These are phyloP conservation scores for Ascobolus immersus DNA, from an alignment of 495 filamentous ascomycete species.

Conservation along the genomic window DNA sequence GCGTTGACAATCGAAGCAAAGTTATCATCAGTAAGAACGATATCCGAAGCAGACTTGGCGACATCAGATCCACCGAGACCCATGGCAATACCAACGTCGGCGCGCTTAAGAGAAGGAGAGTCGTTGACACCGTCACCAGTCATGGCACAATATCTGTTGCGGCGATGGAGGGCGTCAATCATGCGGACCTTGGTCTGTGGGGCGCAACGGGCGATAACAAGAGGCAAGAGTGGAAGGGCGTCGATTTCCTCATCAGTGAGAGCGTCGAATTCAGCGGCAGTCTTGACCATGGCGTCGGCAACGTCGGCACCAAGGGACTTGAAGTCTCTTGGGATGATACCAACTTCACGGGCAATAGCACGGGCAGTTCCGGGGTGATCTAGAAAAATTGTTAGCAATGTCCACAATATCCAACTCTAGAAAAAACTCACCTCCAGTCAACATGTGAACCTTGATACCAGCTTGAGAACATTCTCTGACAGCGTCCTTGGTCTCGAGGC, in stretches of 20 bases:
- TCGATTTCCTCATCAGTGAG: constrained; percentile 24
- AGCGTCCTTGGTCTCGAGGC: constrained; percentile 38
- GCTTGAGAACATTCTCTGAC: constrained; percentile 39
- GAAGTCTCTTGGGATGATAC: constrained; percentile 39
- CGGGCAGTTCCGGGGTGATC: constrained; percentile 52
- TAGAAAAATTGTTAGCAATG: not conserved
- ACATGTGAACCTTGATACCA: constrained; percentile 57
- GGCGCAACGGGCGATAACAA: constrained; percentile 24
- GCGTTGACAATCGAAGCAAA: constrained; percentile 32
- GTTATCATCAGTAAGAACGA: constrained; percentile 73
- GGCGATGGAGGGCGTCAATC: constrained; percentile 39
- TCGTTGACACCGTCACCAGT: constrained; percentile 50
- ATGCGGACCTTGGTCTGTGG: constrained; percentile 25
- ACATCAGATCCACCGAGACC: constrained; percentile 57
- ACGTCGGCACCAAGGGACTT: constrained; percentile 19
- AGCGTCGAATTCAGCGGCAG: constrained; percentile 21
- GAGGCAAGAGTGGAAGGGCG: constrained; percentile 19
- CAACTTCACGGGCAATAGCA: constrained; percentile 51
- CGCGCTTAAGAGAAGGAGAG: constrained; percentile 35
- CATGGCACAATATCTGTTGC: constrained; percentile 31
- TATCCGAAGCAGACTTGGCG: constrained; percentile 70
- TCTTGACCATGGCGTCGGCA: constrained; percentile 19
- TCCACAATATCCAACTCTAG: not conserved
- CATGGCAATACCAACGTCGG: constrained; percentile 44
- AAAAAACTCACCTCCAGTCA: constrained; percentile 25